These are phyloP conservation scores for Pinus tabuliformis DNA, from an alignment of 75 land plant genomes.

Conservation along the genomic window DNA sequence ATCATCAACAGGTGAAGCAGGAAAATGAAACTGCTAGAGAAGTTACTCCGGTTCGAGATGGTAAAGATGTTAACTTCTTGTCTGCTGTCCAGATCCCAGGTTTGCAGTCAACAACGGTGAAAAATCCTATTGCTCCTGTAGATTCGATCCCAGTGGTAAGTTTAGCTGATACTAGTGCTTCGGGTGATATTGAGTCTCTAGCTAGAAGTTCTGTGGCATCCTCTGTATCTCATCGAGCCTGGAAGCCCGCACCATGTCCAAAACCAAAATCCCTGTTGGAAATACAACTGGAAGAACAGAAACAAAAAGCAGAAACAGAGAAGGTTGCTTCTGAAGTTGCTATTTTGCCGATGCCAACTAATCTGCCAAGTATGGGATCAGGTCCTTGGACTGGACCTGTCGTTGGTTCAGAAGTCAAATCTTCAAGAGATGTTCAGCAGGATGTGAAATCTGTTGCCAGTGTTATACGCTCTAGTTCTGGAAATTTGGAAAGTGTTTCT, in stretches of 20 bases:
- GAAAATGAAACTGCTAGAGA: slow-evolving; percentile 13
- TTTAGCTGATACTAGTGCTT: background rate
- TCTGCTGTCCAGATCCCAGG: background rate
- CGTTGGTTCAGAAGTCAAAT: slow-evolving; percentile 19
- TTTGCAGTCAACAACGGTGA: background rate
- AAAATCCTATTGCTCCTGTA: background rate
- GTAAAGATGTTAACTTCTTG: background rate
- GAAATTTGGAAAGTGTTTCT: background rate
- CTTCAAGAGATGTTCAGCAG: slow-evolving; percentile 4
- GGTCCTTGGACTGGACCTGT: slow-evolving; percentile 16
- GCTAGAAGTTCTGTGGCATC: background rate
- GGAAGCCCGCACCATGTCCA: slow-evolving; percentile 62
- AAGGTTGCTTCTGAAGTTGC: slow-evolving; percentile 13
- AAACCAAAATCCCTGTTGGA: slow-evolving; percentile 75
- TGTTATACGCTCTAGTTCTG: background rate
- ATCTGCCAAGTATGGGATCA: background rate
- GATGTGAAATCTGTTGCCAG: background rate
- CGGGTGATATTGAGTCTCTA: slow-evolving; percentile 8
- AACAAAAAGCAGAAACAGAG: slow-evolving; percentile 27
- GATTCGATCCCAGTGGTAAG: background rate
- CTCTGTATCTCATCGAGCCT: slow-evolving; percentile 26
- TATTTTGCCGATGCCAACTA: background rate
- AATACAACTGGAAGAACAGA: slow-evolving; percentile 75
- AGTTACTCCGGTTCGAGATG: background rate
- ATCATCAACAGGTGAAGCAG: slow-evolving; percentile 14